phyloP scores from a whole-genome alignment of 345 rosid genomes.

The Eucalyptus globulus region DNA sequence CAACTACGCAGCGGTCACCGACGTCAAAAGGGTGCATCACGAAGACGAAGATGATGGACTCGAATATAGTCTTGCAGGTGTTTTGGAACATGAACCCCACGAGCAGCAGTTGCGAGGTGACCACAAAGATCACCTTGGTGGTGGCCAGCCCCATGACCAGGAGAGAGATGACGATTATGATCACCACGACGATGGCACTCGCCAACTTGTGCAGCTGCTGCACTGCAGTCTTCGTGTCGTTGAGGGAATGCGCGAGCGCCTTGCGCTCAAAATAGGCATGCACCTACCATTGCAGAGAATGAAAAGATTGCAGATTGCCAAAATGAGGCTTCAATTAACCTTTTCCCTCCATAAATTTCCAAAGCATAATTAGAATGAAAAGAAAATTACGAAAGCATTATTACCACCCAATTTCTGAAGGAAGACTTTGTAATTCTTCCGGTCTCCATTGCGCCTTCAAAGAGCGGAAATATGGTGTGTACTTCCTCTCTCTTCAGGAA shows the following conservation, averaged over 20 bases:
- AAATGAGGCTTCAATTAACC: background rate
- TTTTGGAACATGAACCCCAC: constrained; percentile 76
- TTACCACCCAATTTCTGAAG: constrained; percentile 48
- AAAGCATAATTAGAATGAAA: background rate
- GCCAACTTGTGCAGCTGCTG: constrained; percentile 74
- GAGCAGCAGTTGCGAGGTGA: constrained; percentile 56
- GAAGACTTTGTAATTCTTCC: constrained; percentile 30
- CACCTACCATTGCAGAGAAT: constrained; percentile 12
- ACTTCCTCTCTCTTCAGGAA: constrained; percentile 31
- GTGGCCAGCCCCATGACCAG: constrained; percentile 55
- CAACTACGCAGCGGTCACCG: constrained; percentile 73
- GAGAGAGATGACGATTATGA: constrained; percentile 42
- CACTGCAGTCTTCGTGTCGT: constrained; percentile 71
- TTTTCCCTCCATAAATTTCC: background rate
- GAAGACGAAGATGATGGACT: constrained; percentile 76
- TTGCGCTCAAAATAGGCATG: constrained; percentile 61
- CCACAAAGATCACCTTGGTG: constrained; percentile 41
- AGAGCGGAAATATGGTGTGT: constrained; percentile 28
- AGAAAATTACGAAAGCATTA: background rate
- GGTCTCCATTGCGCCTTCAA: constrained; percentile 40
- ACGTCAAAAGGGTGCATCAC: constrained; percentile 82
- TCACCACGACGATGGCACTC: constrained; percentile 36
- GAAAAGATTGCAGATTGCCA: background rate
- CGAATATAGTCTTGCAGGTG: constrained; percentile 71
- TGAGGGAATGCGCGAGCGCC: constrained; percentile 63